Base-by-base conservation (phyloP, 331 rosid genomes). In the Ulmus americana region DNA sequence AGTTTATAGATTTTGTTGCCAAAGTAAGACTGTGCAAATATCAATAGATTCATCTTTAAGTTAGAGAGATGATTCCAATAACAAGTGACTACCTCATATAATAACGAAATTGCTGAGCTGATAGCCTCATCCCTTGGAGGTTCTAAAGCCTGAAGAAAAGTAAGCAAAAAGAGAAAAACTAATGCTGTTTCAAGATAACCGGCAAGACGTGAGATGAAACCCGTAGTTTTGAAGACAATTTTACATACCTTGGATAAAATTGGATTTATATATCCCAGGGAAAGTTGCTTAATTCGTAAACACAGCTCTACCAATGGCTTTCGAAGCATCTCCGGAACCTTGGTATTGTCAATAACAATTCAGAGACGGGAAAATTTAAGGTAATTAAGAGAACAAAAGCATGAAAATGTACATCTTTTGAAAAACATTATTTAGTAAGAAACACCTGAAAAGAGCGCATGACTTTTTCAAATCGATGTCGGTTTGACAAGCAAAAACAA, bases 301-400 rank as follows among this genome's bases (percentile, higher is more conserved):
- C 97, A 89, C 71, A 92, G 65, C 84, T 92, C 98, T 35, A 89
- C 95, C 72, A 92, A 84, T 72, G 95, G 97, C 96, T 87, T 86
- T 65, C 98, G 97, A 66, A 86, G 95, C 96, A 92, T 92, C 85
- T 88, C 98, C 0, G 97, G 97, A 64, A 92, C 88, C 97, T 90
- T 59, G 58, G 70, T 13, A 80, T 40, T 73, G 13, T 70, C 43
- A 74, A 72, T 18, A 42, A 28, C 59, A 51, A 7, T 45, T 61
- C 39, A 46, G 69, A 45, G n/a, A 67, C 54, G 7, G 65, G 56
- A 54, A 71, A 54, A 28, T 28, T 28, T 28, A 28, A 28, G 9
- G 38, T 11, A 73, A 63, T 39, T 10, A 22, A 51, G 77, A 63
- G 67, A 59, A 61, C 62, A 28, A 28, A 28, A 28, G 35, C 35